Evolutionary conservation across 176 grass and related monocot genomes (phyloP).

Genomic region (Alloteropsis semialata): DNA sequence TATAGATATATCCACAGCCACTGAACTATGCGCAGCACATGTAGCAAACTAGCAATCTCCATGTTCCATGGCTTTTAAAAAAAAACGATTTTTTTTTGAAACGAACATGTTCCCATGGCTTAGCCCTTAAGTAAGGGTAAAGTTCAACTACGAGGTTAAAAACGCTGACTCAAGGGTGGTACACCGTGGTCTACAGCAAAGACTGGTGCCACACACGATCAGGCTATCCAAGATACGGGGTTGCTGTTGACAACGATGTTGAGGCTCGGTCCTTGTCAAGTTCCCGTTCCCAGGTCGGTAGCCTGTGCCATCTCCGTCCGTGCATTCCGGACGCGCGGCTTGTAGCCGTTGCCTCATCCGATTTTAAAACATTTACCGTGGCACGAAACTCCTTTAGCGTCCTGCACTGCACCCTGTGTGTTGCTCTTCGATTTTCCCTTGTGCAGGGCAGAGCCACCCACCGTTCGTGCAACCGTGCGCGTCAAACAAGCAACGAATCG

Average conservation of each 20-base stretch:
- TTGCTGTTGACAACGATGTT: slow-evolving; percentile 24
- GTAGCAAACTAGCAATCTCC: no score
- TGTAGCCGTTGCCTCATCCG: slow-evolving; percentile 1
- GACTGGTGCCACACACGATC: slow-evolving; percentile 22
- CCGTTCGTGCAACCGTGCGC: slow-evolving; percentile 15
- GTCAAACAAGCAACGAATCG: not conserved
- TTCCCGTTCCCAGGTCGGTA: not conserved
- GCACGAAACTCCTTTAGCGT: not conserved
- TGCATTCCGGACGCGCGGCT: not conserved
- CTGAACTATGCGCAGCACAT: no score
- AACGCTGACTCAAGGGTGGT: not conserved
- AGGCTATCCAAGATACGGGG: not conserved
- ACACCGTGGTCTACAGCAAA: not conserved
- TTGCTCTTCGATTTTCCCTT: no score
- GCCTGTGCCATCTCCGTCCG: not conserved
- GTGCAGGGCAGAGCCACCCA: no score
- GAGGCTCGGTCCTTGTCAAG: slow-evolving; percentile 23
- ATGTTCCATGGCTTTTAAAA: no score
- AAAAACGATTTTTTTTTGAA: no score
- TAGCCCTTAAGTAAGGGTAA: not conserved
- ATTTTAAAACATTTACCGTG: not conserved
- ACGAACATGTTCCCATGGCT: no score
- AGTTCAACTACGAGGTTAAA: not conserved
- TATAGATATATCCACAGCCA: no score
- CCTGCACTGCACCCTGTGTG: no score